Base-by-base conservation (phyloP, 2,329 filamentous ascomycete species). In the Neonectria ditissima region DNA sequence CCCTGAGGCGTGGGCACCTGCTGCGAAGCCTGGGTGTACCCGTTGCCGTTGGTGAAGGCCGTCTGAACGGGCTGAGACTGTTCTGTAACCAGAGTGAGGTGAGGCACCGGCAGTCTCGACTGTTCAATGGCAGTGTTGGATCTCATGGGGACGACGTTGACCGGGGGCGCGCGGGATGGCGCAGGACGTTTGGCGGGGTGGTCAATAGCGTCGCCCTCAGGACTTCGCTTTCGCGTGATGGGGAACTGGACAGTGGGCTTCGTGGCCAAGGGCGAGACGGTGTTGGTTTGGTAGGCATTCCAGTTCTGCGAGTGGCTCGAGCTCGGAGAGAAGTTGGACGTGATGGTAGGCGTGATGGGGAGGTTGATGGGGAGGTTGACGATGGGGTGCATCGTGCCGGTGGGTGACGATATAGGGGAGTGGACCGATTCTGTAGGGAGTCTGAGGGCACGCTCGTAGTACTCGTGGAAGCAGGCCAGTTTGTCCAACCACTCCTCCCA, bases 401-500 rank as follows among this genome's bases (percentile, higher is more conserved):
- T 86, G 5, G 86, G 86, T 2, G 86, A 87, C 4, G 81, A 78
- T 16, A 84, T 62, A n/a, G 85, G 83, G 0, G 86, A 84, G 34
- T 74, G 75, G 58, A 83, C 66, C 16, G 82, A 78, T 52, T 83
- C 81, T 9, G 78, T 74, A 9, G 81, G 78, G 43, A 78, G 73
- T 58, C 78, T 78, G 32, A 85, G 86, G 30, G 92, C 92, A 62
- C 87, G 86, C 70, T 94, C 89, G 80, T 93, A 94, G 80, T 94
- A 97, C 55, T 90, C 89, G 68, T 90, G 90, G 76, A 97, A 97
- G 69, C 90, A 91, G 55, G 91, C 87, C 58, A 98, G 83, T 77
- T 94, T 94, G 65, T 84, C 82, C 73, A 97, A 90, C 96, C 96
- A 98, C 57, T 89, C 86, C 52, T 89, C 86, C 96, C 96, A 99